A percentile compares a stretch with the other conserved stretches of the same genome.
These are phyloP conservation scores for Kwoniella newhampshirensis DNA, from an alignment of 768 basidiomycete genomes.

Conservation along the genomic window DNA sequence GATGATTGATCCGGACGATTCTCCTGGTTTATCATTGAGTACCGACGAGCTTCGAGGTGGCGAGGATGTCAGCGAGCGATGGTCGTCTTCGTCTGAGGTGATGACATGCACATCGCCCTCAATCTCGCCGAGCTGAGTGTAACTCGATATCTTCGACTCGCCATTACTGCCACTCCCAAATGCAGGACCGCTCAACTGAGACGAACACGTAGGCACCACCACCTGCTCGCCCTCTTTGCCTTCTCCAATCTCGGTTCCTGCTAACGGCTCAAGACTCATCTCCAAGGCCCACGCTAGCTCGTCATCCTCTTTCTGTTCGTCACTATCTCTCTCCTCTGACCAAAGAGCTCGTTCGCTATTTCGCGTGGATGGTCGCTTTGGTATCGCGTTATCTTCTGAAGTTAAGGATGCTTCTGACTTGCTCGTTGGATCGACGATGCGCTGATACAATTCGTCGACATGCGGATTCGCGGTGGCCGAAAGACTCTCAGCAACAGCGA, in stretches of 20 bases:
- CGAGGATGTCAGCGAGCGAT: neutral
- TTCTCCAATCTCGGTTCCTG: neutral
- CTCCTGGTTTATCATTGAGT: neutral
- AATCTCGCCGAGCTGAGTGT: no score
- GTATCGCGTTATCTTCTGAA: no score
- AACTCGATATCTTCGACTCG: no score
- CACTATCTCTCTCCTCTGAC: slow-evolving; percentile 8
- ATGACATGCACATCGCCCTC: no score
- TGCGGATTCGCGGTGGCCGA: slow-evolving; percentile 4
- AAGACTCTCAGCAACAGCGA: slow-evolving; percentile 37
- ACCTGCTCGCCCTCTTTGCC: slow-evolving; percentile 17
- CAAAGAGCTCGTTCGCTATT: slow-evolving; percentile 15
- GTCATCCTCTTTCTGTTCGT: slow-evolving; percentile 37
- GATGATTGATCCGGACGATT: slow-evolving; percentile 58
- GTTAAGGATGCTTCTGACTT: no score
- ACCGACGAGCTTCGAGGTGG: neutral
- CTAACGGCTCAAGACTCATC: slow-evolving; percentile 26
- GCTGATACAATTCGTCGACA: no score
- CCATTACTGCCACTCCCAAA: no score
- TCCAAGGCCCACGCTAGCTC: slow-evolving; percentile 44
- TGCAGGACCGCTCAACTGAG: neutral
- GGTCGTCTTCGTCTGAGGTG: no score
- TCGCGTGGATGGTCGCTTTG: slow-evolving; percentile 9
- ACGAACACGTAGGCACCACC: slow-evolving; percentile 1
- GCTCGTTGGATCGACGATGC: no score